A percentile compares a stretch with the other conserved stretches of the same genome.
These are phyloP conservation scores for Mucor velutinosus DNA, from an alignment of 371 early-diverging fungal genomes.

Conservation along the genomic window DNA sequence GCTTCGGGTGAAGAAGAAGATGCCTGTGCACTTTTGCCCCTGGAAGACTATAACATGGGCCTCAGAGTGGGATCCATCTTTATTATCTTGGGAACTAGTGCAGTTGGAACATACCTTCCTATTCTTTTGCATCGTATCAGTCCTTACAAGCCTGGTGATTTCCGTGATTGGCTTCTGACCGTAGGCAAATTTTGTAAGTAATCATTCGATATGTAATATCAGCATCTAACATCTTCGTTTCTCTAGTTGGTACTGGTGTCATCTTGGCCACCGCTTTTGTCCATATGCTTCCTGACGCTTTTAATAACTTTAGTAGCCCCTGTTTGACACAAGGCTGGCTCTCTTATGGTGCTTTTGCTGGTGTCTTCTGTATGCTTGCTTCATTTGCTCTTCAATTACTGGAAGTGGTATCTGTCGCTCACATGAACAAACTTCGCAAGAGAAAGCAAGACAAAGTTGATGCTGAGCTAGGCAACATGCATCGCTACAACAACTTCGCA, in stretches of 20 bases:
- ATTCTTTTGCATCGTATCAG: constrained; percentile 37
- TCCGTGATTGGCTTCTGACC: constrained; percentile 39
- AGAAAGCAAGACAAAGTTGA: constrained; percentile 7
- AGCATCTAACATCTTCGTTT: neutral
- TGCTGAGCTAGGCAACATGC: constrained; percentile 9
- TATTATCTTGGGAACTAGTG: constrained; percentile 23
- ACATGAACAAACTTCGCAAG: constrained; percentile 23
- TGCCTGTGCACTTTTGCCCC: constrained; percentile 25
- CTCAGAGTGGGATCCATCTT: constrained; percentile 38
- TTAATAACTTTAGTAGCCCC: constrained; percentile 42
- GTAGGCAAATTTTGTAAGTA: constrained; percentile 51
- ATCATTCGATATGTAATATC: neutral
- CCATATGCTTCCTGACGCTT: constrained; percentile 50
- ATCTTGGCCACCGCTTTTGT: constrained; percentile 52
- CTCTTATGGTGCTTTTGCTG: constrained; percentile 45
- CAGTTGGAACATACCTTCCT: constrained; percentile 37
- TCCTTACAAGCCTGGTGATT: constrained; percentile 25
- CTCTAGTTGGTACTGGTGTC: constrained; percentile 48
- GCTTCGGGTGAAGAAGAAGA: constrained; percentile 5
- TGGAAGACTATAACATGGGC: constrained; percentile 37
- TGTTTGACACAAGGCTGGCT: constrained; percentile 40
- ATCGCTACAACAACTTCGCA: neutral
- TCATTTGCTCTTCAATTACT: constrained; percentile 45
- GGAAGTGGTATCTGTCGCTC: constrained; percentile 37
- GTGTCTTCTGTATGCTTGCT: constrained; percentile 51